phyloP scores from a whole-genome alignment of 805 yeast genomes.

The Candida qinlingensis region DNA sequence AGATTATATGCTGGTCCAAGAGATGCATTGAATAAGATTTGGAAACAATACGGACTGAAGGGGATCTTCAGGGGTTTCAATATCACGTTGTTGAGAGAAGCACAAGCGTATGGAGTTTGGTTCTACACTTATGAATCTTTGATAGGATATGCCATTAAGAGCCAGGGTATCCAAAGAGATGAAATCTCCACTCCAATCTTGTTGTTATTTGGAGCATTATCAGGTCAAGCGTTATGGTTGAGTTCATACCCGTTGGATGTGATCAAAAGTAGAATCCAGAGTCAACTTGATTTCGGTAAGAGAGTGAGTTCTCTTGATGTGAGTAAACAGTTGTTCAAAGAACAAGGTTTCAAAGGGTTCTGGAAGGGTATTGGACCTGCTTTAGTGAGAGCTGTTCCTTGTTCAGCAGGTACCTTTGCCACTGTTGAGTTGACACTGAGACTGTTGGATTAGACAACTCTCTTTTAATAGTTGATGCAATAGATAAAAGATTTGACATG shows the following conservation, averaged over 20 bases:
- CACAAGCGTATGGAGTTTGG: slow-evolving; percentile 84
- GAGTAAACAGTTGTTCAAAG: slow-evolving; percentile 22
- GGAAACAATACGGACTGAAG: slow-evolving; percentile 63
- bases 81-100: slow-evolving; percentile 81
- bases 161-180: slow-evolving; percentile 38
- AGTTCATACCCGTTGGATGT: slow-evolving; percentile 87
- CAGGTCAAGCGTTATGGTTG: slow-evolving; percentile 87
- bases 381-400: slow-evolving; percentile 54
- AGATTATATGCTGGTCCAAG: slow-evolving; percentile 57
- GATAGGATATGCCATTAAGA: slow-evolving; percentile 44
- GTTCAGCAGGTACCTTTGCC: slow-evolving; percentile 73
- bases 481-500: no score
- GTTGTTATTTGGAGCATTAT: slow-evolving; percentile 81
- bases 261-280: slow-evolving; percentile 81
- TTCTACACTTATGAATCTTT: slow-evolving; percentile 89
- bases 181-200: slow-evolving; percentile 85
- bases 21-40: slow-evolving; percentile 78
- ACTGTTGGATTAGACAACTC: slow-evolving; percentile 14
- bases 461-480: no score
- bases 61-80: slow-evolving; percentile 82
- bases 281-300: slow-evolving; percentile 42
- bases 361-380: slow-evolving; percentile 63
- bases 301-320: slow-evolving; percentile 38
- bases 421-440: slow-evolving; percentile 66
- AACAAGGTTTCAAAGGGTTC: slow-evolving; percentile 46